Base-by-base conservation (phyloP, 2,329 filamentous ascomycete genomes). In the Scedosporium minutisporum region DNA sequence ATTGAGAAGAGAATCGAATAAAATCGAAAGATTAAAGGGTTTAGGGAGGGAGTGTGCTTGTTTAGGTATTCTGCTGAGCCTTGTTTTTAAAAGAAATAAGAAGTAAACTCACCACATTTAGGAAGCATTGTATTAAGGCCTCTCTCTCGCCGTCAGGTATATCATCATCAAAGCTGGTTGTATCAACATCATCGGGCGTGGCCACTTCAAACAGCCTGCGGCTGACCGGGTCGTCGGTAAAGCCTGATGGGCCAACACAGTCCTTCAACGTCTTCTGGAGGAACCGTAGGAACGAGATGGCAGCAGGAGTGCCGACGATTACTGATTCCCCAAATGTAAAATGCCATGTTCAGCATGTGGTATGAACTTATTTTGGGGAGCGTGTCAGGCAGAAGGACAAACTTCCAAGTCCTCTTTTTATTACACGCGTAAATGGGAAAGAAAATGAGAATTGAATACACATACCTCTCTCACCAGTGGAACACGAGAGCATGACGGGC, bases 221-320 rank as follows among this genome's bases (percentile, higher is more conserved):
- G n/a, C 62, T 53, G 6, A 58, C 57, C 60, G 61, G 60, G 6
- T 59, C 58, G 27, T 66, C 65, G 9, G 65, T 66, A 33, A 66
- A 66, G 21, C 59, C 41, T 4, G 64, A 64, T 25, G 60, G 64
- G 2, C 65, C 65, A 4, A 65, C 57, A 46, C 64, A 65, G 25
- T 62, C 58, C 55, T 64, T 63, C 5, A 66, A 27, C 2, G 63
- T 62, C 48, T 58, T 66, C 53, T 62, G 64, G 5, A 66, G 55
- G 21, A 66, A 55, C 21, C 29, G 59, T 6, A 66, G 57, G 41
- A 66, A 66, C 9, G 65, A 66, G 7, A 64, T 57, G 21, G 62
- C 58, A 60, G 65, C 64, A 6, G 60, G 63, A 16, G 64, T 65
- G 9, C 64, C 64, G 23, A 65, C 53, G 57, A 65, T 58, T 1